Conservation (phyloP, 2,329 filamentous ascomycete species). For the Trichoderma gracile region DNA sequence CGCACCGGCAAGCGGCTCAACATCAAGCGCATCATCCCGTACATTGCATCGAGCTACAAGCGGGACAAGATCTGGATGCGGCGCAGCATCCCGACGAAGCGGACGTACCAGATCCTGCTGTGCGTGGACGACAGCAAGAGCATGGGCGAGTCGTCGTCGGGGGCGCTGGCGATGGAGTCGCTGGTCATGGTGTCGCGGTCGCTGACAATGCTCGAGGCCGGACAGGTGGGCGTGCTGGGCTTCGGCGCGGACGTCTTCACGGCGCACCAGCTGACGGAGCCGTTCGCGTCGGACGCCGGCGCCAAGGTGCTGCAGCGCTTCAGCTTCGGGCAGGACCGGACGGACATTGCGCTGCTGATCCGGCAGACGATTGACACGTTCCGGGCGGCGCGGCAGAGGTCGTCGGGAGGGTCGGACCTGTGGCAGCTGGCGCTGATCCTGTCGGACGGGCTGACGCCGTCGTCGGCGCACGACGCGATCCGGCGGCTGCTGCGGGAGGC, state of each 20-base stretch:
- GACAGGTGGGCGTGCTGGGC: slow-evolving; percentile 86
- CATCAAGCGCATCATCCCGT: slow-evolving; percentile 99
- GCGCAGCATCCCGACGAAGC: slow-evolving; percentile 84
- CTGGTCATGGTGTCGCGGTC: slow-evolving; percentile 87
- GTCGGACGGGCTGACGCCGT: slow-evolving; percentile 89
- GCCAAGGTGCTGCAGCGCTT: slow-evolving; percentile 84
- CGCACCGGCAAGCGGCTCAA: slow-evolving; percentile 97
- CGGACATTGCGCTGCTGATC: slow-evolving; percentile 80
- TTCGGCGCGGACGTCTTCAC: slow-evolving; percentile 84
- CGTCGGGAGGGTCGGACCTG: slow-evolving; percentile 63
- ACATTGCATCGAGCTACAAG: slow-evolving; percentile 97
- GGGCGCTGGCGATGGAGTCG: slow-evolving; percentile 85
- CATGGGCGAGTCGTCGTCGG: slow-evolving; percentile 81
- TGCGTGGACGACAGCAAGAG: slow-evolving; percentile 94
- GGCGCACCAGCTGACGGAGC: slow-evolving; percentile 80
- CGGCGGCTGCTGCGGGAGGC: slow-evolving; percentile 81
- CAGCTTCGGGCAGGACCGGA: slow-evolving; percentile 80
- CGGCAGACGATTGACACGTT: slow-evolving; percentile 78
- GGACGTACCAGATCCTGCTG: slow-evolving; percentile 94
- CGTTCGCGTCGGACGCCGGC: slow-evolving; percentile 75
- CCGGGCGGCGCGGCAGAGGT: slow-evolving; percentile 64
- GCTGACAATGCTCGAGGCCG: slow-evolving; percentile 89
- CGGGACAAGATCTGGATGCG: slow-evolving; percentile 99
- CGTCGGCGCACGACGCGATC: slow-evolving; percentile 76
- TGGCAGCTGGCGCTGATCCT: slow-evolving; percentile 96